These are phyloP conservation scores for Sugiyamaella boreocaroliniensis DNA, from an alignment of 805 yeast species.

Conservation along the genomic window DNA sequence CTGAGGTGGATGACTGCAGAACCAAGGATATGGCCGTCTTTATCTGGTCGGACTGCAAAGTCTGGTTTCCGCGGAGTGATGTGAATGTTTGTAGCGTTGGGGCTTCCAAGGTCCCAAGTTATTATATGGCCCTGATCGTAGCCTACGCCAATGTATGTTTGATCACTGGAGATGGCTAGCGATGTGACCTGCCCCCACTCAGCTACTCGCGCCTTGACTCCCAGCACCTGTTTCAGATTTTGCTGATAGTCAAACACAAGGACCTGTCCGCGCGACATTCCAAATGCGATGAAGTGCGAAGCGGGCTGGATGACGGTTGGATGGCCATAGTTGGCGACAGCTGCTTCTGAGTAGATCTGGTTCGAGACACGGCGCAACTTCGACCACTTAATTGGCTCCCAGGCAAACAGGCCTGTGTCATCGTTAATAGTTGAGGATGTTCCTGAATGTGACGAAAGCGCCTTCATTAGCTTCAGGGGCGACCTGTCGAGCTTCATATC, in stretches of 20 bases:
- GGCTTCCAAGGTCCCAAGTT: constrained; percentile 55
- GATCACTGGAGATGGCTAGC: constrained; percentile 60
- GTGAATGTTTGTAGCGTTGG: constrained; percentile 26
- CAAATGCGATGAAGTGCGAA: constrained; percentile 40
- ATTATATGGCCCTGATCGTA: constrained; percentile 55
- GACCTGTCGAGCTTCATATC: not conserved
- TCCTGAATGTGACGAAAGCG: not conserved
- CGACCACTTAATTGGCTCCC: constrained; percentile 30
- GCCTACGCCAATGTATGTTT: constrained; percentile 64
- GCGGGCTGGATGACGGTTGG: constrained; percentile 40
- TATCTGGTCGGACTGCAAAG: not conserved
- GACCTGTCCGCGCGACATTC: constrained; percentile 62
- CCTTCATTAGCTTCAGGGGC: not conserved
- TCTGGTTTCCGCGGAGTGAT: constrained; percentile 26
- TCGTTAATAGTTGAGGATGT: not conserved
- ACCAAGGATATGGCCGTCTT: constrained; percentile 35
- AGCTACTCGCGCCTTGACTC: constrained; percentile 26
- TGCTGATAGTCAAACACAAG: constrained; percentile 68
- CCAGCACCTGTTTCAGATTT: constrained; percentile 41
- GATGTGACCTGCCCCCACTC: constrained; percentile 46
- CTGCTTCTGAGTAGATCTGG: constrained; percentile 31
- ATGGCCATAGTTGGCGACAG: constrained; percentile 41
- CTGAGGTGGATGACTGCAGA: constrained; percentile 39
- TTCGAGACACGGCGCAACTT: constrained; percentile 37
- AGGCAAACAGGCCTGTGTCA: not conserved